Evolutionary conservation across 345 rosid genomes (phyloP), one percentile per base, ranked within the genome.

Genomic region (Brassica carinata): DNA sequence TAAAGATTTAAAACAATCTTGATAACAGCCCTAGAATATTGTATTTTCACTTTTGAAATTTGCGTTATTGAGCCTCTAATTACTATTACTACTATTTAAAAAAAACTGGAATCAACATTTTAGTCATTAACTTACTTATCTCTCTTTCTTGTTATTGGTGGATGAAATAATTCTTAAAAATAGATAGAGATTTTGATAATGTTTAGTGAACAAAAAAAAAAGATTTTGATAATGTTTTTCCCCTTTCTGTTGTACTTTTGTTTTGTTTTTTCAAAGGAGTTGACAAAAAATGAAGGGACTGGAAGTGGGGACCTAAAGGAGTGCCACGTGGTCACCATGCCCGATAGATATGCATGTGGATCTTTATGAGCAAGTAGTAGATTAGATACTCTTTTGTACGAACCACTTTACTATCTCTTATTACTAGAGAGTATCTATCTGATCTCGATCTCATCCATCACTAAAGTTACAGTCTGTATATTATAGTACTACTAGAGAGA

Each of bases 321-420:
- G 74, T 8, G 79, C 3, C 79, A 76, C 67, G 79, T 76, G 79
- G 73, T 38, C 72, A 55, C 79, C 79, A 76, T 76, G 79, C 72
- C 66, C 9, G 73, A 66, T 67, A 67, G 79, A 66, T 34, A 75
- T 33, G 73, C 79, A 75, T 75, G 79, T 75, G 79, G 79, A 75
- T 55, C 62, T 43, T 55, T 40, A 43, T 73, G 77, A 48, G 79
- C 63, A 65, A 55, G 72, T 23, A 67, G 72, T 34, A 76, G 79
- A 75, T 75, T 75, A 76, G 79, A 76, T 76, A 72, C 71, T 75
- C 64, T 29, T 17, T 53, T 63, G 71, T 75, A 75, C 78, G 76
- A 73, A 61, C 68, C 48, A 73, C 76, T 61, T 73, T 55, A 73
- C 67, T 38, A 38, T 72, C 33, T 36, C 45, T 36, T 14, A 69